phyloP scores from a whole-genome alignment of 2,329 filamentous ascomycete genomes.

The Penicillium sp. region DNA sequence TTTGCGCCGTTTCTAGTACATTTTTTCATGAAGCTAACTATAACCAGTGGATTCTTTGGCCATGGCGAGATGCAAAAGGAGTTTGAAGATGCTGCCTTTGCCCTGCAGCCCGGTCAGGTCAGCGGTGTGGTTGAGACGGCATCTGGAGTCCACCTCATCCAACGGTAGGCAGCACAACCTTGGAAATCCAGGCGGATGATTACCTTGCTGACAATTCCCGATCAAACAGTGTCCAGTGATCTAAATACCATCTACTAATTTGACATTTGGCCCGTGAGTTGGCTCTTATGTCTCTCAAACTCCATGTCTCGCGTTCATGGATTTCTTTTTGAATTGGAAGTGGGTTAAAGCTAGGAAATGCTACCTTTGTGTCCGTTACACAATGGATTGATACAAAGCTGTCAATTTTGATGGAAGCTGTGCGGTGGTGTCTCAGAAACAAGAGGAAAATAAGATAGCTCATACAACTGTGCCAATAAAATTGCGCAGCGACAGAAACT shows the following conservation, averaged over 20 bases:
- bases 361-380: background rate
- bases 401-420: background rate
- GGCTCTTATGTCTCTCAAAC: background rate
- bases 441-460: background rate
- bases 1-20: background rate
- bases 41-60: slow-evolving; percentile 76
- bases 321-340: background rate
- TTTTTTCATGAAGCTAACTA: background rate
- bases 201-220: slow-evolving; percentile 1
- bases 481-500: background rate
- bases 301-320: background rate
- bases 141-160: slow-evolving; percentile 91
- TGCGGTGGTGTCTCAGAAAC: background rate
- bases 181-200: too few relatives aligned
- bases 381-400: background rate
- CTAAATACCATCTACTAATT: background rate
- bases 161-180: slow-evolving; percentile 62
- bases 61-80: slow-evolving; percentile 97
- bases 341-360: background rate
- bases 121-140: slow-evolving; percentile 87
- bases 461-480: background rate
- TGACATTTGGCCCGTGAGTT: background rate
- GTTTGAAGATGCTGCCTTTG: slow-evolving; percentile 94
- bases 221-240: slow-evolving; percentile 26
- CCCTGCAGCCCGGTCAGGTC: slow-evolving; percentile 80